Evolutionary conservation across 2,329 filamentous ascomycete species (phyloP).

Genomic region (Exophiala mesophila): DNA sequence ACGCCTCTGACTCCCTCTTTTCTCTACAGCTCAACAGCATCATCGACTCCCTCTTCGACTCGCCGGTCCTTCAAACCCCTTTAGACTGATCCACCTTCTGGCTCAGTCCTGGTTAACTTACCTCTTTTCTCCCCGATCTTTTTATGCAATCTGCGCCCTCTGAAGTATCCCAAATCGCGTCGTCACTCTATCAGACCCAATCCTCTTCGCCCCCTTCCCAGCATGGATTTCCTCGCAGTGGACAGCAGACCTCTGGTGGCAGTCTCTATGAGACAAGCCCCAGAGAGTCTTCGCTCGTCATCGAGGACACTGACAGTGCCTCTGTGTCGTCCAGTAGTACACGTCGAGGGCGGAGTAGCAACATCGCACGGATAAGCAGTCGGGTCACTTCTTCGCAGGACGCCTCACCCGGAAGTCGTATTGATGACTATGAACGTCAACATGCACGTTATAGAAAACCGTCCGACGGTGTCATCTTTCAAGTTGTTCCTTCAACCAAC

Average conservation of each 20-base stretch:
- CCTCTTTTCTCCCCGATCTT: slow-evolving; percentile 38
- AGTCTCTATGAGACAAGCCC: slow-evolving; percentile 37
- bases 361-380: slow-evolving; percentile 29
- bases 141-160: slow-evolving; percentile 63
- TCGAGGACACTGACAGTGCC: slow-evolving; percentile 26
- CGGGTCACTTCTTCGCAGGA: slow-evolving; percentile 28
- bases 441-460: slow-evolving; percentile 33
- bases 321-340: slow-evolving; percentile 25
- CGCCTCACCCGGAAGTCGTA: slow-evolving; percentile 46
- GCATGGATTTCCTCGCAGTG: slow-evolving; percentile 53
- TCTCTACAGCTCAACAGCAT: slow-evolving; percentile 1
- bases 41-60: neutral
- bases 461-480: slow-evolving; percentile 46
- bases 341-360: slow-evolving; percentile 23
- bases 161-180: slow-evolving; percentile 45
- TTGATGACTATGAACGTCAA: slow-evolving; percentile 53
- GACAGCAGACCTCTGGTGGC: slow-evolving; percentile 40
- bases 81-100: slow-evolving; percentile 49
- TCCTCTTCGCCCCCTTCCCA: slow-evolving; percentile 41
- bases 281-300: slow-evolving; percentile 30
- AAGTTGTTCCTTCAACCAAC: slow-evolving; percentile 44
- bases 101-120: slow-evolving; percentile 50
- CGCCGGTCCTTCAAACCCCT: slow-evolving; percentile 3
- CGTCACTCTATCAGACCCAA: slow-evolving; percentile 35
- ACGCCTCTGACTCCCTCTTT: neutral